Conservation (phyloP, 768 basidiomycete species). For the Russula abietina region DNA sequence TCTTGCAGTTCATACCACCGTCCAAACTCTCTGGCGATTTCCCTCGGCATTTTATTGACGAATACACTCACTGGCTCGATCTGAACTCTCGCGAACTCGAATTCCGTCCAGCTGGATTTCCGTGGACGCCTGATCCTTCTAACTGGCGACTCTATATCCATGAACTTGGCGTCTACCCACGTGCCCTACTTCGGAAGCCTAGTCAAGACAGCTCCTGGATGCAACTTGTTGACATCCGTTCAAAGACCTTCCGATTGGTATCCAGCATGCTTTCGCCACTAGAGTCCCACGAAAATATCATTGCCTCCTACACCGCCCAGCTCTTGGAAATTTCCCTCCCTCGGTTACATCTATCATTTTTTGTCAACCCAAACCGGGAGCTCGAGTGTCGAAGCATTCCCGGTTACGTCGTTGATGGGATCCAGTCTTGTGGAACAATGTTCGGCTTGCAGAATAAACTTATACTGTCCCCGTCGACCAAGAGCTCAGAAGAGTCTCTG, state of each 20-base stretch:
- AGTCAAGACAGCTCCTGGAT: neutral
- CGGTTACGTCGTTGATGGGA: constrained; percentile 38
- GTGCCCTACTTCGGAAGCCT: neutral
- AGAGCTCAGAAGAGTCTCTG: neutral
- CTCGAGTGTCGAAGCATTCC: constrained; percentile 40
- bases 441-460: constrained; percentile 38
- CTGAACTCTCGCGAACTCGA: constrained; percentile 27
- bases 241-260: neutral
- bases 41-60: constrained; percentile 30
- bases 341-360: constrained; percentile 40
- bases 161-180: neutral
- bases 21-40: constrained; percentile 30
- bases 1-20: constrained; percentile 33
- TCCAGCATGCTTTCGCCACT: constrained; percentile 1
- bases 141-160: constrained; percentile 29
- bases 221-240: constrained; percentile 10
- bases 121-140: constrained; percentile 29
- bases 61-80: constrained; percentile 35
- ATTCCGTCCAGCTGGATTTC: constrained; percentile 31
- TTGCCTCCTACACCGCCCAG: neutral
- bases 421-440: constrained; percentile 41
- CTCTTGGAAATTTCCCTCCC: constrained; percentile 32
- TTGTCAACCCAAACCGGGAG: constrained; percentile 28
- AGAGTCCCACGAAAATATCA: neutral
- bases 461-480: constrained; percentile 1